Evolutionary conservation across 148 eudicot genomes (phyloP).

Genomic region (Chenopodium album): DNA sequence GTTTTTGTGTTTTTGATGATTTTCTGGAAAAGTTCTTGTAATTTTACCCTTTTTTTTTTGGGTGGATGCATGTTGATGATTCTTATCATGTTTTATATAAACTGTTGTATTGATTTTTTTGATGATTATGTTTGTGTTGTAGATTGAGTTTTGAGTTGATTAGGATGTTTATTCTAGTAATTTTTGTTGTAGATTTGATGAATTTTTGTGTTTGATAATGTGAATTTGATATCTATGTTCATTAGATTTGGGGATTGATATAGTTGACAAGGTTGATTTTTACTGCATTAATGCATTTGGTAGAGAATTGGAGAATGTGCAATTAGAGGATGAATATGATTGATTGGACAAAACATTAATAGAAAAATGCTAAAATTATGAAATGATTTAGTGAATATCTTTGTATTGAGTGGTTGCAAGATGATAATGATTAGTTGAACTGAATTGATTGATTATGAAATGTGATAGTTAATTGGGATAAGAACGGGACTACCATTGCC

Average conservation of each 20-base stretch:
- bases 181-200: background rate
- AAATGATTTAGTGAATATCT: background rate
- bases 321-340: background rate
- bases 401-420: background rate
- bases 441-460: slow-evolving; percentile 9
- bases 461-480: slow-evolving; percentile 65
- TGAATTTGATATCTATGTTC: slow-evolving; percentile 4
- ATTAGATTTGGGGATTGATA: background rate
- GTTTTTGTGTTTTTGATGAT: background rate
- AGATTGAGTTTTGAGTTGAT: background rate
- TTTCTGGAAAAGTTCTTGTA: background rate
- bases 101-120: background rate
- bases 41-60: background rate
- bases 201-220: background rate
- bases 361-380: background rate
- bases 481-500: slow-evolving; percentile 85
- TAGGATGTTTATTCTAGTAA: background rate
- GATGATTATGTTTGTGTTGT: background rate
- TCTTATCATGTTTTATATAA: background rate
- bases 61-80: background rate
- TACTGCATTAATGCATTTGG: too few relatives aligned
- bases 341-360: background rate
- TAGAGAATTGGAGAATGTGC: background rate
- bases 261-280: background rate
- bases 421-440: background rate